Evolutionary conservation across 345 rosid genomes (phyloP).

Genomic region (Eutrema yunnanense): DNA sequence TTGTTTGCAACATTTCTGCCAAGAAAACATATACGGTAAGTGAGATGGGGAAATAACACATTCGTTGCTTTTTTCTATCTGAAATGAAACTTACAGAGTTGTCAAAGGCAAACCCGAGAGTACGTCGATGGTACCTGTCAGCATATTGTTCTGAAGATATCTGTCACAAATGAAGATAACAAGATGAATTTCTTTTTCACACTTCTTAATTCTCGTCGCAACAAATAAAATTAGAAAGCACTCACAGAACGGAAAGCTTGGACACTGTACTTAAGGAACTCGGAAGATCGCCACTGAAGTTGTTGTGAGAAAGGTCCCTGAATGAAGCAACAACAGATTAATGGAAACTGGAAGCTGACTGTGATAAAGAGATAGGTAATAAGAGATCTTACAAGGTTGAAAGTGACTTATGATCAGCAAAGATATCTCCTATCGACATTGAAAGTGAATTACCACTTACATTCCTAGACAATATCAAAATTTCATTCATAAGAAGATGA

Average conservation of each 20-base stretch:
- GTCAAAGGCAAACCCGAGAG: slow-evolving; percentile 63
- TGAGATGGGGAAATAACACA: not conserved
- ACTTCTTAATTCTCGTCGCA: not conserved
- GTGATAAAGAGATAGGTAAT: not conserved
- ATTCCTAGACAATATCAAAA: slow-evolving; percentile 33
- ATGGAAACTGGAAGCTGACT: not conserved
- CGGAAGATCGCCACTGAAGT: slow-evolving; percentile 88
- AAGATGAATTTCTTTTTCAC: not conserved
- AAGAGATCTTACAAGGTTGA: slow-evolving; percentile 58
- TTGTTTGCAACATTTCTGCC: slow-evolving; percentile 92
- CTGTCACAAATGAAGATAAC: slow-evolving; percentile 44
- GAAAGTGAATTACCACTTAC: slow-evolving; percentile 74
- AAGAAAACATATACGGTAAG: slow-evolving; percentile 16
- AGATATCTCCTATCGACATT: slow-evolving; percentile 61
- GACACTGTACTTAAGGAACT: slow-evolving; percentile 61
- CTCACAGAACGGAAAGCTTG: slow-evolving; percentile 79
- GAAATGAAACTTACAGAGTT: slow-evolving; percentile 59
- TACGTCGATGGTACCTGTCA: slow-evolving; percentile 70
- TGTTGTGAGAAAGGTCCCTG: slow-evolving; percentile 96
- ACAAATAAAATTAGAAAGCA: slow-evolving; percentile 15
- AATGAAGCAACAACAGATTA: not conserved
- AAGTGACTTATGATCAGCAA: slow-evolving; percentile 50
- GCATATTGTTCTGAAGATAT: slow-evolving; percentile 81
- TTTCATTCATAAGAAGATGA: not conserved
- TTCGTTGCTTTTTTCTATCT: not conserved